phyloP scores from a whole-genome alignment of 495 filamentous ascomycete species.

The Tuber indicum region DNA sequence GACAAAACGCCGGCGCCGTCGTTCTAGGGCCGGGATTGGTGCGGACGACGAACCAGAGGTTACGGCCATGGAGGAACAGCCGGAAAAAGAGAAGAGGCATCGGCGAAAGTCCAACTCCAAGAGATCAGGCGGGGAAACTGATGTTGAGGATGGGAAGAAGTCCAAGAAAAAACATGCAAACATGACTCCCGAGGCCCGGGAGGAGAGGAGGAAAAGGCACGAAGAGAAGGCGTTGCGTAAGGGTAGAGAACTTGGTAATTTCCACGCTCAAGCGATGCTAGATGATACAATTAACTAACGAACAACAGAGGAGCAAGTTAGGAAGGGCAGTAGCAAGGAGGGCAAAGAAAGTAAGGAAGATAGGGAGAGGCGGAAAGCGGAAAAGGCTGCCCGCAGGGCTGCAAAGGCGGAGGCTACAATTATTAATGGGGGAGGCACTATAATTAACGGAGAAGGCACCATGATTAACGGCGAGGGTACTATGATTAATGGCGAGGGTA shows the following conservation, averaged over 20 bases:
- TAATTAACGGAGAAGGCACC: background rate
- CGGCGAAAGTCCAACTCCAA: constrained; percentile 9
- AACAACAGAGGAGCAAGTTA: constrained; percentile 20
- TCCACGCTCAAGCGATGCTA: background rate
- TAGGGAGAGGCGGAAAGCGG: constrained; percentile 23
- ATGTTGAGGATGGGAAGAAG: constrained; percentile 19
- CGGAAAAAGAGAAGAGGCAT: constrained; percentile 28
- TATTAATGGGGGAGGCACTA: background rate
- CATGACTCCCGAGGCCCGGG: constrained; percentile 27
- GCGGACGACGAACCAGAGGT: constrained; percentile 20
- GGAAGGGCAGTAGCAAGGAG: constrained; percentile 8
- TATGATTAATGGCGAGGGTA: background rate
- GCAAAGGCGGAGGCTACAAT: constrained; percentile 22
- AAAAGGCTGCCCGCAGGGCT: constrained; percentile 26
- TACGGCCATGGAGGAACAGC: constrained; percentile 18
- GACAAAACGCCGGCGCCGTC: constrained; percentile 11
- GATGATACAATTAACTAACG: background rate
- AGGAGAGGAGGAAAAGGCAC: constrained; percentile 37
- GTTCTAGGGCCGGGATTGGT: constrained; percentile 15
- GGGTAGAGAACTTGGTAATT: constrained; percentile 57
- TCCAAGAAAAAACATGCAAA: constrained; percentile 28
- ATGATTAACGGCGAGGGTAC: background rate
- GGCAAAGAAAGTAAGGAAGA: background rate
- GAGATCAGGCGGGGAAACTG: constrained; percentile 20
- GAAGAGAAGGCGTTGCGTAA: constrained; percentile 51